Evolutionary conservation across 2,329 filamentous ascomycete species (phyloP), one percentile per base, ranked within the genome.

Genomic region (Colletotrichum gloeosporioides): DNA sequence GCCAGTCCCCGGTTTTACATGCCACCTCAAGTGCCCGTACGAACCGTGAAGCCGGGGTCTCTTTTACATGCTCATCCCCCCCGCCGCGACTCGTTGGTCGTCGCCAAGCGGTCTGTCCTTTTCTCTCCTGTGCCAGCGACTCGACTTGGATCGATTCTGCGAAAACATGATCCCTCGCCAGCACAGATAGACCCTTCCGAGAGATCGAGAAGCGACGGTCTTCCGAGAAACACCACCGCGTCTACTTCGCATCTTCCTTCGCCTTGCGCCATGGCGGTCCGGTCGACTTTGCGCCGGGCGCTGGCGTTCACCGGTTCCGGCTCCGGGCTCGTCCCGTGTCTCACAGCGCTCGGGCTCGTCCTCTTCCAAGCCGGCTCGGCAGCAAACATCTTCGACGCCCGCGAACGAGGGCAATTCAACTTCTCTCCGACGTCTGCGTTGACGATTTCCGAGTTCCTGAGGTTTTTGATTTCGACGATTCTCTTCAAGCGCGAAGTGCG

Each of bases 291-390:
- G n/a, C 74, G 70, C 70, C 73, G 69, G 53, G 63, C 27, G n/a
- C 57, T 63, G 63, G 73, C 69, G 69, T 55, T 36, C 34, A 49
- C 27, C 49, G 74, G 64, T 9, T 49, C 63, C 77, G 78, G 63
- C 65, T 55, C 71, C 13, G 76, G 72, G 31, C 68, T 66, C 53
- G 69, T 75, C 25, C 75, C 77, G 59, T 79, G 72, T 70, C 77
- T 79, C n/a, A 81, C 83, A n/a, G 82, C 83, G 16, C 77, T 84
- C 34, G 81, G 80, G n/a, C 79, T 84, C 4, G 80, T 84, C 27
- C 78, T 80, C 16, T 82, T 85, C 59, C 81, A 83, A 72, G 83
- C 82, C 69, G 80, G 82, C 66, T 80, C 84, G n/a, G 80, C 79
- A 39, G 79, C 83, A 64, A 80, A 85, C 15, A 78, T 83, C 72